Evolutionary conservation across 2,329 filamentous ascomycete species (phyloP).

Genomic region (Fusarium hainanense): DNA sequence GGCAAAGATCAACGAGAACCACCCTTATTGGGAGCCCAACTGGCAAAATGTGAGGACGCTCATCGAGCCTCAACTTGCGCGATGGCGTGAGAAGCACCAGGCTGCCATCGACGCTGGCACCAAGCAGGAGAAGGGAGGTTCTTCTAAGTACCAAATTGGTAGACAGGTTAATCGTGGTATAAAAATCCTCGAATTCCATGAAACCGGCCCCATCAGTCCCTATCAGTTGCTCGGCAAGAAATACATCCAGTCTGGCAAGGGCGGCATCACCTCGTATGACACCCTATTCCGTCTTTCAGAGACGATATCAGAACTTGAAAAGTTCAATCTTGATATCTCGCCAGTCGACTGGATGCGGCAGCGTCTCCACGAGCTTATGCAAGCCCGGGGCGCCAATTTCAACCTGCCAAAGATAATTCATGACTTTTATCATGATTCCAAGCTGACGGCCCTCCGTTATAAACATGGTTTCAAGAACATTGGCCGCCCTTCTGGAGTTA

Average conservation of each 20-base stretch:
- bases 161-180: constrained; percentile 67
- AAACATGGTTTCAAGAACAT: constrained; percentile 69
- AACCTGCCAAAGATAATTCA: constrained; percentile 63
- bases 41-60: constrained; percentile 61
- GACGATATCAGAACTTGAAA: constrained; percentile 64
- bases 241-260: constrained; percentile 57
- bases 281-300: constrained; percentile 67
- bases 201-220: constrained; percentile 63
- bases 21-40: constrained; percentile 67
- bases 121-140: constrained; percentile 50
- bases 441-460: constrained; percentile 60
- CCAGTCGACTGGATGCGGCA: constrained; percentile 69
- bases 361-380: constrained; percentile 63
- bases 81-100: constrained; percentile 61
- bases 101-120: constrained; percentile 50
- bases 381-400: constrained; percentile 58
- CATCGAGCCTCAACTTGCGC: constrained; percentile 57
- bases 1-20: constrained; percentile 59
- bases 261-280: constrained; percentile 63
- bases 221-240: constrained; percentile 67
- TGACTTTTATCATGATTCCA: constrained; percentile 67
- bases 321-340: constrained; percentile 63
- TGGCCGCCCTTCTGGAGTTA: constrained; percentile 62
- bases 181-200: constrained; percentile 63
- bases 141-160: constrained; percentile 64